Evolutionary conservation across 2,329 filamentous ascomycete species (phyloP), one percentile per base, ranked within the genome.

Genomic region (Ophiostoma sp.): DNA sequence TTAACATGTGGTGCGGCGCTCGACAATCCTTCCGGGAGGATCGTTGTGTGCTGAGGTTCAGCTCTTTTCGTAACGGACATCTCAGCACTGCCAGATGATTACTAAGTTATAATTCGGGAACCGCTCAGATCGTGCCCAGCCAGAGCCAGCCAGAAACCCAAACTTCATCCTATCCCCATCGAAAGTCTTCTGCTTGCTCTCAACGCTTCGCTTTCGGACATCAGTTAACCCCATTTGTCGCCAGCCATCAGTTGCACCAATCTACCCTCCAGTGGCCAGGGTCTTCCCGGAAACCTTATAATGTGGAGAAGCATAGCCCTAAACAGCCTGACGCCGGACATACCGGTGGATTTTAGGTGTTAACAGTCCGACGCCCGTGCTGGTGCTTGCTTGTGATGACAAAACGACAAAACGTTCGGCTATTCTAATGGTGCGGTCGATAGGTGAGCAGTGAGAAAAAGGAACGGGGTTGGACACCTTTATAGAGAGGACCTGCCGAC

Each of bases 331-430:
- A 66, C 16, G 36, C 58, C 68, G 68, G 68, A 69, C 68, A 66
- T 69, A 66, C 8, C 49, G 49, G 68, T 65, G 68, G 68, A 69
- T 47, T 69, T 69, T 65, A 58, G 64, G 44, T 11, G n/a, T 14
- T 7, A 16, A 42, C n/a, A 52, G 16, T 55, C 65, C 55, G 65
- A 62, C 5, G 52, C 40, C n/a, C 52, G 18, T 42, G 49, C n/a
- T 14, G 65, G 47, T 41, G 44, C 38, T 45, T 38, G 27, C n/a
- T n/a, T 49, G 47, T 49, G 47, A 49, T 49, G 47, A 27, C 49
- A 11, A 55, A 36, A 12, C 49, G 49, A 55, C 27, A 27, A 27
- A 27, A 27, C 27, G 27, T 27, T 27, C 27, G 27, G 27, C 27
- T 27, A 27, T 27, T 27, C 27, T 27, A 27, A 27, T 27, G 27